Conservation (phyloP, 805 yeast genomes). For the Brettanomyces custersianus region DNA sequence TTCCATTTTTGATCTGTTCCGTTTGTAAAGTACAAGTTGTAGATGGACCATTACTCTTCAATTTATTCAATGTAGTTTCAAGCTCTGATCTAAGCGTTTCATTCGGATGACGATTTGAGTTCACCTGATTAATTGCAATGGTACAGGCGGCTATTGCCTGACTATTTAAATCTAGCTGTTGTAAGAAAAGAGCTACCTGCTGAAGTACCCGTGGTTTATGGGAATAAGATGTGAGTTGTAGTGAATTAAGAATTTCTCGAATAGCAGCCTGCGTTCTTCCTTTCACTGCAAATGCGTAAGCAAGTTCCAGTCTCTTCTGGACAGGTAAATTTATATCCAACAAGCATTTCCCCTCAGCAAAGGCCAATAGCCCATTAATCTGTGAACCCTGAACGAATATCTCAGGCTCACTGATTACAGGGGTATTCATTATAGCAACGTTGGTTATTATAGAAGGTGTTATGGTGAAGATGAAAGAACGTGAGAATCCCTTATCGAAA, state of each 20-base stretch:
- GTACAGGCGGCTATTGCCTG: not conserved
- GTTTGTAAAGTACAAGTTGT: too few relatives aligned
- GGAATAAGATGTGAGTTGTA: not conserved
- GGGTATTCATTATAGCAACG: slow-evolving; percentile 2
- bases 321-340: not conserved
- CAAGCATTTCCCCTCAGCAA: not conserved
- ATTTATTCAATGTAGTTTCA: too few relatives aligned
- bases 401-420: not conserved
- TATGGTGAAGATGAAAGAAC: too few relatives aligned
- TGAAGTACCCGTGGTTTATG: not conserved
- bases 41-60: too few relatives aligned
- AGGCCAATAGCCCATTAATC: not conserved
- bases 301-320: not conserved
- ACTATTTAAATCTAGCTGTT: not conserved
- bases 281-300: not conserved
- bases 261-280: slow-evolving; percentile 3
- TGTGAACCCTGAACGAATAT: not conserved
- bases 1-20: too few relatives aligned
- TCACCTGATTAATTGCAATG: not conserved
- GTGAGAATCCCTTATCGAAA: too few relatives aligned
- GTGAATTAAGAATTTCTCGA: not conserved
- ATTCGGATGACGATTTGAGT: too few relatives aligned
- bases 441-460: too few relatives aligned
- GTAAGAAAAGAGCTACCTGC: not conserved
- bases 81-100: too few relatives aligned